Base-by-base conservation (phyloP, 108 stramenopile genomes). In the Schizochytrium sp. region DNA sequence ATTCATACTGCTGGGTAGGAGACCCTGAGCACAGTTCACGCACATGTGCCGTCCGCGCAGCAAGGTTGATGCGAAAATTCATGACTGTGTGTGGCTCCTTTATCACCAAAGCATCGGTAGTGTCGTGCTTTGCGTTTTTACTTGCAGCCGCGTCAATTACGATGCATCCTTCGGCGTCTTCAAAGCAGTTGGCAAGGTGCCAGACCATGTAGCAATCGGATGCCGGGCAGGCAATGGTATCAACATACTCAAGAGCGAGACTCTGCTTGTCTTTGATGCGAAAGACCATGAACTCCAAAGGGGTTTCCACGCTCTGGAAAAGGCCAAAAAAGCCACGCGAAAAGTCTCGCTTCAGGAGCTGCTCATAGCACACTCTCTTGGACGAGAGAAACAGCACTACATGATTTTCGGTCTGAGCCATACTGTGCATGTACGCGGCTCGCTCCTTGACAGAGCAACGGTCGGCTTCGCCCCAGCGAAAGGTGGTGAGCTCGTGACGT, bases 371-470 rank as follows among this genome's bases (percentile, higher is more conserved):
- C 0, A 83, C 10, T 16, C 76, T 43, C 76, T 83, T 83, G 12
- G 76, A 34, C 4, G 76, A 83, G 25, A 53, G 45, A 6, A 83
- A 16, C 10, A 83, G 51, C 8, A 83, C n/a, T 12, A 83, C 76
- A 45, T 83, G 4, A 23, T 83, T 83, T 4, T 83, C 76, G 51
- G 76, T 83, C 51, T 83, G 76, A 14, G 76, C 76, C 45, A 83
- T 8, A 18, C 48, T 83, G 76, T 83, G 76, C 76, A 83, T 83
- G 76, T 83, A 83, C n/a, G 76, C 76, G 6, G 76, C 76, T 21
- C 76, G 45, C 45, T 83, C 51, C 10, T 83, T 8, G 51, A 16
- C 45, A 23, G 76, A 45, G 25, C n/a, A 45, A 12, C 48, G 14
- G 45, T 83, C 6, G 76, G 12, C n/a, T 16, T 53, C 76, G n/a